These are phyloP conservation scores for Syzygium jambos DNA, from an alignment of 345 rosid genomes.

Conservation along the genomic window DNA sequence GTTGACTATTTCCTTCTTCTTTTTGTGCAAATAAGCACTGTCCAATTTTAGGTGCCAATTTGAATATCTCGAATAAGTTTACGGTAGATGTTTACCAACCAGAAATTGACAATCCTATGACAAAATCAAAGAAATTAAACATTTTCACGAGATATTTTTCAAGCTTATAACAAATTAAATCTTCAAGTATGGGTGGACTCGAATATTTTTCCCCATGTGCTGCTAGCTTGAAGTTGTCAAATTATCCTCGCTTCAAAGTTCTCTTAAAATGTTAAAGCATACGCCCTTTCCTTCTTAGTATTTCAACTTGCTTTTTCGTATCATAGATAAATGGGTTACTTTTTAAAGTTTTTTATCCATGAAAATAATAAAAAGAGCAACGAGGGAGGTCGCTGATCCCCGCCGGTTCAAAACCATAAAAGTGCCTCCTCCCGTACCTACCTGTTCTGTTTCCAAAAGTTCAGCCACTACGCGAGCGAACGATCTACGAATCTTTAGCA, in stretches of 20 bases:
- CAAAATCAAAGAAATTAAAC: not conserved
- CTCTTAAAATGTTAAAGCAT: not conserved
- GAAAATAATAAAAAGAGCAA: not conserved
- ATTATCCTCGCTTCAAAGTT: not conserved
- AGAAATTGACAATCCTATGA: not conserved
- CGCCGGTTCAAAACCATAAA: not conserved
- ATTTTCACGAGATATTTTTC: not conserved
- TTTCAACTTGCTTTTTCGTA: not conserved
- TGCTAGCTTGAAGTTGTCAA: not conserved
- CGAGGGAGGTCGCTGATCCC: not conserved
- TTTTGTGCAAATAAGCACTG: not conserved
- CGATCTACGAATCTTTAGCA: not conserved
- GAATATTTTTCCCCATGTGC: not conserved
- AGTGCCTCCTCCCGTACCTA: not conserved
- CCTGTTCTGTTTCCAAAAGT: not conserved
- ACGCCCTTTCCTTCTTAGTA: not conserved
- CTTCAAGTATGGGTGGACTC: not conserved
- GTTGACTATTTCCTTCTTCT: not conserved
- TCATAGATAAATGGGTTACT: not conserved
- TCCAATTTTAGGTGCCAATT: not conserved
- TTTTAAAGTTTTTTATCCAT: not conserved
- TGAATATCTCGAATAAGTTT: not conserved
- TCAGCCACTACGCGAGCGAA: not conserved
- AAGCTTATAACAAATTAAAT: not conserved
- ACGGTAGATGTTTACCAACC: not conserved